These are phyloP conservation scores for Raphidocelis subcapitata DNA, from an alignment of 139 green algal genomes.

Conservation along the genomic window DNA sequence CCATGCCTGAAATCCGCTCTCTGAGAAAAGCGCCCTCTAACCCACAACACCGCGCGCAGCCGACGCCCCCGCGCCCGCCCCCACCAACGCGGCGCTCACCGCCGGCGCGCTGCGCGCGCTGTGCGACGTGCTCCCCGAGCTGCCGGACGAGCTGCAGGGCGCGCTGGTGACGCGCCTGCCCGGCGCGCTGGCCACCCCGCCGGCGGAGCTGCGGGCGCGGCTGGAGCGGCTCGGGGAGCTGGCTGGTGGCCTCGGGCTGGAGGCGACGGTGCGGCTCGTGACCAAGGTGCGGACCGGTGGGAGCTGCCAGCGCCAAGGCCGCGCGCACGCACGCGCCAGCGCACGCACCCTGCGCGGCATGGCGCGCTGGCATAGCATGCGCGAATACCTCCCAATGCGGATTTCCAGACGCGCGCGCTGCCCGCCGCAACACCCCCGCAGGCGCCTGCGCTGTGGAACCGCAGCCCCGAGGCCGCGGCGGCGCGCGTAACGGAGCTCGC, in stretches of 20 bases:
- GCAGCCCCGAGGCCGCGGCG: conserved; percentile 18
- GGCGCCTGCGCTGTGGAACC: conserved; percentile 35
- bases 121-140: neutral
- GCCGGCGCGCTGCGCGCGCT: neutral
- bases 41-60: too few relatives aligned
- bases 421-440: neutral
- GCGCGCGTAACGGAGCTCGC: conserved; percentile 22
- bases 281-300: conserved; percentile 7
- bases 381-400: neutral
- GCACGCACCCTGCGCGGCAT: neutral
- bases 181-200: conserved; percentile 4
- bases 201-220: conserved; percentile 8
- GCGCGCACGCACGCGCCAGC: neutral
- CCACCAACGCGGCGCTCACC: neutral
- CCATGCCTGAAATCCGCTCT: too few relatives aligned
- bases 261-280: conserved; percentile 13
- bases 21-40: too few relatives aligned
- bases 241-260: conserved; percentile 9
- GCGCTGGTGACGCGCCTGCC: conserved; percentile 15
- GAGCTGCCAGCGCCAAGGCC: neutral
- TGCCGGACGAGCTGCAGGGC: conserved; percentile 21
- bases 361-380: neutral
- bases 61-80: too few relatives aligned
- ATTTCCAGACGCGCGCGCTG: neutral
- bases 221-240: conserved; percentile 23